Conservation (phyloP, 257 asterid genomes). For the Cynanchum wilfordii region DNA sequence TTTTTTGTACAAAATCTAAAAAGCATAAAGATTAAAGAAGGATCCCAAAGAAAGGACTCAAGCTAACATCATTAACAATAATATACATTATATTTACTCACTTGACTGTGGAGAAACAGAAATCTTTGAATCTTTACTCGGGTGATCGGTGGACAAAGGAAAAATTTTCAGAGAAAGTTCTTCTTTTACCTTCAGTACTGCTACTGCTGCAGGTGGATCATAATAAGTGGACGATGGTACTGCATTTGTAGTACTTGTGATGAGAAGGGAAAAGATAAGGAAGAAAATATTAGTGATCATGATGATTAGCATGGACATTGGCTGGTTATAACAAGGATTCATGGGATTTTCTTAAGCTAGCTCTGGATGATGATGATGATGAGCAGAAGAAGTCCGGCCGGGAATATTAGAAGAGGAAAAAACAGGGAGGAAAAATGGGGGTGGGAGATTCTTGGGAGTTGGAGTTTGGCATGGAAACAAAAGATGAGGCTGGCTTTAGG, state of each 20-base stretch:
- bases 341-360: background rate
- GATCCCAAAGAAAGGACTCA: conserved; percentile 13
- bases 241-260: conserved; percentile 20
- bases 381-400: background rate
- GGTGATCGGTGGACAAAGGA: conserved; percentile 19
- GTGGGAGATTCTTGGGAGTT: conserved; percentile 53
- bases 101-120: conserved; percentile 50
- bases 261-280: conserved; percentile 20
- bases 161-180: conserved; percentile 39
- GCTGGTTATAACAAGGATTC: background rate
- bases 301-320: conserved; percentile 3
- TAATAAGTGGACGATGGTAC: conserved; percentile 13
- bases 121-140: conserved; percentile 13
- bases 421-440: conserved; percentile 1
- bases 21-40: background rate
- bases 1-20: background rate
- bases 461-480: conserved; percentile 70
- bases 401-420: background rate
- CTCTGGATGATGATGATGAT: background rate
- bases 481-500: conserved; percentile 52
- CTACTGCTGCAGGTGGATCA: conserved; percentile 20
- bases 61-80: background rate
- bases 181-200: conserved; percentile 27
- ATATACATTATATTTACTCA: conserved; percentile 26
- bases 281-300: background rate